A percentile compares a stretch with the other conserved stretches of the same genome.
phyloP scores from a whole-genome alignment of 2,329 filamentous ascomycete genomes.

The Trichophyton equinum region DNA sequence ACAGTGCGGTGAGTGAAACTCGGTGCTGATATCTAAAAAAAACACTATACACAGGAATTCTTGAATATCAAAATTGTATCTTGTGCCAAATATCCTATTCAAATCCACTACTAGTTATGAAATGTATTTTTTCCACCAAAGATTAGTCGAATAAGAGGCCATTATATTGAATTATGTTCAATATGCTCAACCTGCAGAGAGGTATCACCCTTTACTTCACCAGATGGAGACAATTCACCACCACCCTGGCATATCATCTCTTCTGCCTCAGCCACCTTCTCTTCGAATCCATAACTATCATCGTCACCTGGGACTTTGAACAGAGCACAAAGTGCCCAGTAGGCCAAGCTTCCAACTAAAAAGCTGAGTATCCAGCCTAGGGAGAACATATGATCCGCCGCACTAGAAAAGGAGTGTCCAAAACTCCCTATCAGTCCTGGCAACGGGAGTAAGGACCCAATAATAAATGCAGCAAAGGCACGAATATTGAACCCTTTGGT shows the following conservation, averaged over 20 bases:
- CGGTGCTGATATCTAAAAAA: too few relatives aligned
- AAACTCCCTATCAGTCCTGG: conserved; percentile 16
- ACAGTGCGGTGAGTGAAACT: neutral
- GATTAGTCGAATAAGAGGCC: neutral
- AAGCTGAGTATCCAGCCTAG: conserved; percentile 18
- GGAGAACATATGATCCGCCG: conserved; percentile 16
- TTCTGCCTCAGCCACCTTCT: conserved; percentile 9
- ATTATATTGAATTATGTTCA: neutral
- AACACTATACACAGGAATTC: too few relatives aligned
- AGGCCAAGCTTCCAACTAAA: conserved; percentile 13
- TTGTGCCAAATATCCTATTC: too few relatives aligned
- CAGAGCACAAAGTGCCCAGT: conserved; percentile 12
- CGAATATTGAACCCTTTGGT: conserved; percentile 22
- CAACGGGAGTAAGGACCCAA: conserved; percentile 16
- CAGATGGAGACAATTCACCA: neutral
- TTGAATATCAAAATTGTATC: too few relatives aligned
- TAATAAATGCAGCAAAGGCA: conserved; percentile 16
- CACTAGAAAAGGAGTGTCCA: conserved; percentile 9
- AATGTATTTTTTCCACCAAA: neutral
- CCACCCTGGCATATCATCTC: conserved; percentile 3
- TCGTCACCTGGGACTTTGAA: conserved; percentile 12
- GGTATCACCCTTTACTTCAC: neutral
- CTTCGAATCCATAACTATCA: conserved; percentile 7
- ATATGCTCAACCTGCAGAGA: neutral
- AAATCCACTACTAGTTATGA: too few relatives aligned